phyloP scores from a whole-genome alignment of 2,329 filamentous ascomycete genomes.

The Hypocrella siamensis region DNA sequence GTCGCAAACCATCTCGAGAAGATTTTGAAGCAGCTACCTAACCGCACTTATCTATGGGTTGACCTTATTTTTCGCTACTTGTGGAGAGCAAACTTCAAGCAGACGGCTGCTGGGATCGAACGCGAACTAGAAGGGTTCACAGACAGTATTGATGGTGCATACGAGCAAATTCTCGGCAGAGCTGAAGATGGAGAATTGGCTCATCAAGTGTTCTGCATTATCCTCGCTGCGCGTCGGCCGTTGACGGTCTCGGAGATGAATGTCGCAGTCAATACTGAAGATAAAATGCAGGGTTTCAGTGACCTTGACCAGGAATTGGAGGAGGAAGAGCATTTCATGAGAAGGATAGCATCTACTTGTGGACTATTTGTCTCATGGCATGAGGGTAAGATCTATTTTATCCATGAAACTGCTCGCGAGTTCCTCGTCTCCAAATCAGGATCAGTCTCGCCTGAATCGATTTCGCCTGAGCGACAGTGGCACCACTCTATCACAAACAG shows the following conservation, averaged over 20 bases:
- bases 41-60: conserved; percentile 23
- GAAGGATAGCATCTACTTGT: conserved; percentile 9
- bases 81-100: conserved; percentile 8
- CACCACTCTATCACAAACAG: not conserved
- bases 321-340: conserved; percentile 7
- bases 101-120: conserved; percentile 7
- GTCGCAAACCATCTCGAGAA: conserved; percentile 7
- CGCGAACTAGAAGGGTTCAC: conserved; percentile 4
- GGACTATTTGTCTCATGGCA: conserved; percentile 14
- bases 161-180: not conserved
- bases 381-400: conserved; percentile 7
- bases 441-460: conserved; percentile 1
- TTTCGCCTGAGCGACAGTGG: conserved; percentile 1
- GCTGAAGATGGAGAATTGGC: not conserved
- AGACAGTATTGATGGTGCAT: not conserved
- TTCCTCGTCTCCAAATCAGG: conserved; percentile 12
- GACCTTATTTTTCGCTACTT: conserved; percentile 18
- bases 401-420: conserved; percentile 11
- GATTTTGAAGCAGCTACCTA: conserved; percentile 5
- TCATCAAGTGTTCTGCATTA: not conserved
- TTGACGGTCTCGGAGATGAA: not conserved
- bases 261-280: not conserved
- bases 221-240: not conserved
- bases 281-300: not conserved
- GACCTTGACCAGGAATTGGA: not conserved